A percentile compares a stretch with the other conserved stretches of the same genome.
phyloP scores from a whole-genome alignment of 2,329 filamentous ascomycete species.

The Mycosphaerella sp. region DNA sequence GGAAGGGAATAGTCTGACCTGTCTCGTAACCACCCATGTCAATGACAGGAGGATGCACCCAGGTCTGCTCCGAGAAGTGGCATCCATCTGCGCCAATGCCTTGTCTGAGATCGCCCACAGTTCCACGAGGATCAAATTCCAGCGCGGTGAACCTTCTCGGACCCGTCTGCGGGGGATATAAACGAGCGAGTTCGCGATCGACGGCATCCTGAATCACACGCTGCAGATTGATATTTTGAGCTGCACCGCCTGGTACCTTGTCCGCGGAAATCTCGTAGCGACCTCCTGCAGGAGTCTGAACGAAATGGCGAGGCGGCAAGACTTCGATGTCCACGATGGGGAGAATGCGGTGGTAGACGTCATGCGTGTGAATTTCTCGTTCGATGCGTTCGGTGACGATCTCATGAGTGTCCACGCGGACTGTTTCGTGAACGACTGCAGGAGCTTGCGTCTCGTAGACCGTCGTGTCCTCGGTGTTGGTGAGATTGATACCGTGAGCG shows the following conservation, averaged over 20 bases:
- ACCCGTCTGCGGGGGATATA: neutral
- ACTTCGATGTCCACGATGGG: constrained; percentile 50
- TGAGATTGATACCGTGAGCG: constrained; percentile 13
- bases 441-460: constrained; percentile 36
- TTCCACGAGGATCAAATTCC: constrained; percentile 31
- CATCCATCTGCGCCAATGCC: constrained; percentile 35
- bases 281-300: constrained; percentile 32
- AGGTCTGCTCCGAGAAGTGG: constrained; percentile 40
- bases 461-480: constrained; percentile 37
- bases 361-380: constrained; percentile 51
- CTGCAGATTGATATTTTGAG: constrained; percentile 22
- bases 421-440: constrained; percentile 46
- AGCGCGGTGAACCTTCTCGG: constrained; percentile 33
- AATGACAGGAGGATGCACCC: constrained; percentile 42
- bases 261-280: constrained; percentile 45
- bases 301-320: constrained; percentile 49
- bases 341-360: constrained; percentile 48
- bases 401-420: constrained; percentile 42
- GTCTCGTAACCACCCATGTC: constrained; percentile 31
- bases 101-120: constrained; percentile 38
- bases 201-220: constrained; percentile 34
- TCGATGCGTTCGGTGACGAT: constrained; percentile 45
- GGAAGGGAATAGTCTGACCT: constrained; percentile 34
- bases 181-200: constrained; percentile 24
- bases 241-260: constrained; percentile 21